phyloP scores from a whole-genome alignment of 352 stramenopile species.

The Phytophthora citrophthora region DNA sequence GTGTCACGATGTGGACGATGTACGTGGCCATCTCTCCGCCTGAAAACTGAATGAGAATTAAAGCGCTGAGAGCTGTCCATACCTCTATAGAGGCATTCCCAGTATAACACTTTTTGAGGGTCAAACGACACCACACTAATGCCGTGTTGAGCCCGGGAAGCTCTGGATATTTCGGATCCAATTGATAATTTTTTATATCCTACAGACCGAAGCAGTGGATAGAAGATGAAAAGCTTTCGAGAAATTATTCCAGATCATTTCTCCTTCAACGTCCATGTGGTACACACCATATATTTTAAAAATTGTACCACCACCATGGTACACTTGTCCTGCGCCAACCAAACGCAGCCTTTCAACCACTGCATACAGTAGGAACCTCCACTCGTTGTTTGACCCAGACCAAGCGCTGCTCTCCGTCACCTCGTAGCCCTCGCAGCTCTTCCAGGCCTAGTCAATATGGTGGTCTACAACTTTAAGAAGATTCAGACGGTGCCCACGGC shows the following conservation, averaged over 20 bases:
- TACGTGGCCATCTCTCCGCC: conserved; percentile 69
- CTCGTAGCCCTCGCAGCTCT: not conserved
- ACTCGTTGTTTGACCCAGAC: conserved; percentile 20
- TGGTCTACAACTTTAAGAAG: conserved; percentile 99
- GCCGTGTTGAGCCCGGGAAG: too few species aligned
- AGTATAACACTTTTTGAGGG: too few species aligned
- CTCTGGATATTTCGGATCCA: too few species aligned
- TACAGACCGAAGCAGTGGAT: not conserved
- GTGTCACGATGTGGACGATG: conserved; percentile 59
- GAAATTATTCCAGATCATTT: too few species aligned
- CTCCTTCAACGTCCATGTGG: too few species aligned
- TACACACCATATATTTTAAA: not conserved
- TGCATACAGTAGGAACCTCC: not conserved
- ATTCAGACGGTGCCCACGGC: conserved; percentile 97
- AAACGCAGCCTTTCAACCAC: conserved; percentile 12
- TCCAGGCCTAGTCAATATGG: conserved; percentile 66
- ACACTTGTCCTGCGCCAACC: conserved; percentile 21
- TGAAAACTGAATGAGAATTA: conserved; percentile 34
- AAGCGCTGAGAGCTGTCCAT: too few species aligned
- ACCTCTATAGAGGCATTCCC: too few species aligned
- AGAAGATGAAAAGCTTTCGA: too few species aligned
- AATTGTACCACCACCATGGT: conserved; percentile 2
- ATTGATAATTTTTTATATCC: too few species aligned
- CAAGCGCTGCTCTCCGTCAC: not conserved
- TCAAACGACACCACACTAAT: too few species aligned